Conservation (phyloP, 2,329 filamentous ascomycete species). For the Aciculosporium take region DNA sequence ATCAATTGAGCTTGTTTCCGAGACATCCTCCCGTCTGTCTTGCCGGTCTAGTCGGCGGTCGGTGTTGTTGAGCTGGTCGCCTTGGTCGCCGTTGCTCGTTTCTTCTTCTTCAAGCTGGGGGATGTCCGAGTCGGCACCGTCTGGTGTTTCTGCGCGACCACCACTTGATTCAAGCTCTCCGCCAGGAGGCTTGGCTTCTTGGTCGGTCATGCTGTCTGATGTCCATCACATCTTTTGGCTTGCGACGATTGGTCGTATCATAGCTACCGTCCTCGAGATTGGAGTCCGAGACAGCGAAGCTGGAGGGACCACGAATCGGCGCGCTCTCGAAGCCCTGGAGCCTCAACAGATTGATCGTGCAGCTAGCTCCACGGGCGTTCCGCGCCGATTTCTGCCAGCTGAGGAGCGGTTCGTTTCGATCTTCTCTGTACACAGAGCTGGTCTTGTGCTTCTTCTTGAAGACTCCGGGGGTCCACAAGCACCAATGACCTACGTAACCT, state of each 20-base stretch:
- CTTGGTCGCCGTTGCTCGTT: neutral
- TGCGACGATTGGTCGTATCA: neutral
- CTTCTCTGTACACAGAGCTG: neutral
- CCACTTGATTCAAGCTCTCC: slow-evolving; percentile 27
- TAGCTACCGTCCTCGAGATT: neutral
- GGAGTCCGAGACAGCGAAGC: neutral
- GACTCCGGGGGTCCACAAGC: neutral
- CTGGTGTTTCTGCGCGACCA: slow-evolving; percentile 26
- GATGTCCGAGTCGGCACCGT: slow-evolving; percentile 10
- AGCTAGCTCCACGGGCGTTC: neutral
- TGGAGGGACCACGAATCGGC: neutral
- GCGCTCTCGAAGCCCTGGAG: neutral
- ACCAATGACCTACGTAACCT: slow-evolving; percentile 7
- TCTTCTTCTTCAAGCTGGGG: slow-evolving; percentile 5
- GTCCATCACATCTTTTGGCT: slow-evolving; percentile 23
- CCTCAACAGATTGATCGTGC: neutral
- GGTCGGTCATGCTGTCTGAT: slow-evolving; percentile 30
- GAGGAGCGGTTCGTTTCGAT: neutral
- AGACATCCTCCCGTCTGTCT: slow-evolving; percentile 29
- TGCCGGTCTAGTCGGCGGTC: slow-evolving; percentile 29
- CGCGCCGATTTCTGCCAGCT: neutral
- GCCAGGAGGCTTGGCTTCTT: slow-evolving; percentile 29
- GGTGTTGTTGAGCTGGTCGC: slow-evolving; percentile 3
- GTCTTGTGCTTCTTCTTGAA: neutral
- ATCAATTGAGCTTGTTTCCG: slow-evolving; percentile 39